A percentile compares a stretch with the other conserved stretches of the same genome.
phyloP scores from a whole-genome alignment of 1,284 basidiomycete genomes.

The Puccinia triticina region DNA sequence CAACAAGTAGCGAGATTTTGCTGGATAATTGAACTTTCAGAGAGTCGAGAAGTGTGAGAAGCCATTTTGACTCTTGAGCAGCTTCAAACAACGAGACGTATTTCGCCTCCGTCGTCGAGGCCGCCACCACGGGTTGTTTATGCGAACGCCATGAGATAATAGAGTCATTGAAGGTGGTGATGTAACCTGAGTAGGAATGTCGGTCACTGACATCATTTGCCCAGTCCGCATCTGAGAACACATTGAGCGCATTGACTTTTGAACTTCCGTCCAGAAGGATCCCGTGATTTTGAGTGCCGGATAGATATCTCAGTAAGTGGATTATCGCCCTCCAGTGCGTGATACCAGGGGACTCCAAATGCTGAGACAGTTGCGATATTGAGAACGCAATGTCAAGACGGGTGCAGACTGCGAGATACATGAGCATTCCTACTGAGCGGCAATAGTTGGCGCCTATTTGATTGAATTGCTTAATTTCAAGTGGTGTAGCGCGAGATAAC shows the following conservation, averaged over 20 bases:
- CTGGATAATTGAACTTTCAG: neutral
- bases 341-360: neutral
- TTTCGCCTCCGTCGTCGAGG: neutral
- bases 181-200: neutral
- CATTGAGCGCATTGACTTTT: neutral
- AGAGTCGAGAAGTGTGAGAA: neutral
- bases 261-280: neutral
- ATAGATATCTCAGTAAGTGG: neutral
- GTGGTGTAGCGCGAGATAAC: neutral
- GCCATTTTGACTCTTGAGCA: neutral
- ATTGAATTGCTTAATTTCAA: neutral
- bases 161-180: neutral
- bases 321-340: slow-evolving; percentile 13
- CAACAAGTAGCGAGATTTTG: neutral
- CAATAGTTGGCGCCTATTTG: neutral
- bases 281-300: neutral
- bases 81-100: neutral
- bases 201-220: neutral
- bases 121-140: neutral
- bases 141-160: neutral
- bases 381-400: neutral
- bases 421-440: neutral
- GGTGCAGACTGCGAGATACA: slow-evolving; percentile 23
- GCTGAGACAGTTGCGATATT: neutral
- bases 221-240: neutral